These are phyloP conservation scores for Epichloe baconii DNA, from an alignment of 2,329 filamentous ascomycete species.

Conservation along the genomic window DNA sequence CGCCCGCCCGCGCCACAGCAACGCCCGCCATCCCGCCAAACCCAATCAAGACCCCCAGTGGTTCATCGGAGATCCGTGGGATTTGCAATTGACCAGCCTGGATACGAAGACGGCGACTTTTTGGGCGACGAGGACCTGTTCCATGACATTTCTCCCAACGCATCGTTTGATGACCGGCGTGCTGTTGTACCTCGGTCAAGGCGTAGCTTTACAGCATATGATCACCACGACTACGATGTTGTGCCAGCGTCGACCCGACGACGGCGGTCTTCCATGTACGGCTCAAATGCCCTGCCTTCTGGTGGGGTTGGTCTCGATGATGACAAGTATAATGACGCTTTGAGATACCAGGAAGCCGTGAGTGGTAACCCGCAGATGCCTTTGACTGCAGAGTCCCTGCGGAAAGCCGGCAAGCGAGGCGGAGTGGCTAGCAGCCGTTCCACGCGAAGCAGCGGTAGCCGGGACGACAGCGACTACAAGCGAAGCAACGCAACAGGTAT, in stretches of 20 bases:
- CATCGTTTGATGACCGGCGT: constrained; percentile 20
- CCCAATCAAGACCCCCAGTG: constrained; percentile 19
- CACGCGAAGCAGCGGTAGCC: constrained; percentile 45
- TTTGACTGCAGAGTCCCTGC: constrained; percentile 43
- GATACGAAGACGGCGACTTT: constrained; percentile 27
- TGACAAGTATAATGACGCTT: constrained; percentile 25
- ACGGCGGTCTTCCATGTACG: constrained; percentile 30
- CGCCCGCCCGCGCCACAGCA: constrained; percentile 15
- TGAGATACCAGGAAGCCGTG: constrained; percentile 40
- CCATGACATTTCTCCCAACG: constrained; percentile 24
- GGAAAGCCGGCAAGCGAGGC: constrained; percentile 32
- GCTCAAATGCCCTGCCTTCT: constrained; percentile 19
- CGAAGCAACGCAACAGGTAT: constrained; percentile 49
- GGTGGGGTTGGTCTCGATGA: constrained; percentile 22
- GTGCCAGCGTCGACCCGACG: constrained; percentile 23
- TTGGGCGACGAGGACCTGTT: constrained; percentile 23
- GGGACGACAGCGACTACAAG: constrained; percentile 50
- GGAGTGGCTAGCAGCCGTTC: constrained; percentile 40
- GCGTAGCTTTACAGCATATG: constrained; percentile 24
- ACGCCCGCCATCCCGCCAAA: constrained; percentile 12
- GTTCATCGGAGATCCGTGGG: constrained; percentile 18
- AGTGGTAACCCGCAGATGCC: constrained; percentile 30
- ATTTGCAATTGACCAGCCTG: constrained; percentile 16
- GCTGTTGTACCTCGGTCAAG: constrained; percentile 21
- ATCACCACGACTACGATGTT: constrained; percentile 25